A percentile compares a stretch with the other conserved stretches of the same genome.
These are phyloP conservation scores for Nicotiana rustica DNA, from an alignment of 305 asterid genomes.

Conservation along the genomic window DNA sequence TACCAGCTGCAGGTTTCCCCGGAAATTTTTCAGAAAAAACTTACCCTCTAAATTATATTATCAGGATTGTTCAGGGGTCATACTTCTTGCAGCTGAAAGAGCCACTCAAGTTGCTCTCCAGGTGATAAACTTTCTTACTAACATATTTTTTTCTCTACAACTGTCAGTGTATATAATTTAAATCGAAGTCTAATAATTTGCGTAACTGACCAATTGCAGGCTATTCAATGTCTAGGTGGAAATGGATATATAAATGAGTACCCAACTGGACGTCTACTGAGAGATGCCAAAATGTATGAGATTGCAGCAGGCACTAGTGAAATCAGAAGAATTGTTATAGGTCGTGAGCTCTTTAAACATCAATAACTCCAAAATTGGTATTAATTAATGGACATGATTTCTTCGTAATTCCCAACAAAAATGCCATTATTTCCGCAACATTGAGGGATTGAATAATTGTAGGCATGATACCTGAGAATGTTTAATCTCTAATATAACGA, in stretches of 20 bases:
- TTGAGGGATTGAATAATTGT: too few species aligned
- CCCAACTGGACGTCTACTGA: slow-evolving; percentile 84
- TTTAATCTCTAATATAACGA: too few species aligned
- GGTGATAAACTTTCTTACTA: slow-evolving; percentile 44
- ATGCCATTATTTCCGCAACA: not conserved
- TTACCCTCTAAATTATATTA: not conserved
- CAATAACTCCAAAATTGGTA: not conserved
- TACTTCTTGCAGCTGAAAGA: slow-evolving; percentile 87
- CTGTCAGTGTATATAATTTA: not conserved
- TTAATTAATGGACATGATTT: not conserved
- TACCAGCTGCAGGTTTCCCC: too few species aligned
- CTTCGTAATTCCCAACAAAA: not conserved
- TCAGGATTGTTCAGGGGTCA: slow-evolving; percentile 94
- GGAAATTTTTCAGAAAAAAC: too few species aligned
- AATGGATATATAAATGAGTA: slow-evolving; percentile 96
- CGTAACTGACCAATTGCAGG: slow-evolving; percentile 57
- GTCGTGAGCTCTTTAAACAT: slow-evolving; percentile 72
- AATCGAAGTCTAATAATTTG: not conserved
- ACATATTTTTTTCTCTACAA: not conserved
- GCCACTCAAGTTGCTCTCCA: slow-evolving; percentile 99
- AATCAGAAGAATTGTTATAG: slow-evolving; percentile 83
- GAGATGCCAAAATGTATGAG: slow-evolving; percentile 92
- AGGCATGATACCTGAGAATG: not conserved
- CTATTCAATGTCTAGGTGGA: slow-evolving; percentile 92
- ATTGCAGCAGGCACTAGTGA: slow-evolving; percentile 98